Base-by-base conservation (phyloP, 2,329 filamentous ascomycete species). In the Hypoxylon sp. region DNA sequence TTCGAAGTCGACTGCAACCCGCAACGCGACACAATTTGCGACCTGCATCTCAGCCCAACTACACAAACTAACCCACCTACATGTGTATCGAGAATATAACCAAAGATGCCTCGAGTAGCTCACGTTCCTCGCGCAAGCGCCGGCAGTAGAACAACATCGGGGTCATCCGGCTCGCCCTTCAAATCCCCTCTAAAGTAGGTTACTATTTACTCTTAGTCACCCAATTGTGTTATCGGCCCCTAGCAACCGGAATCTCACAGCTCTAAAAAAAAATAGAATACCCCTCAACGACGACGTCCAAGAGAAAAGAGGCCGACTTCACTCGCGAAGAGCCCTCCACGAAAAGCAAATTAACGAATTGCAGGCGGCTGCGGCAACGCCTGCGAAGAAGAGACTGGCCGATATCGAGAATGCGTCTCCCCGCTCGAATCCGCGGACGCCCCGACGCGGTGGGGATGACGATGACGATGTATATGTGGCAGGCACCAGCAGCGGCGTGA, bases 251-350 rank as follows among this genome's bases (percentile, higher is more conserved):
- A 57, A 70, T 39, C 69, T 67, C 33, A 68, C 63, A 35, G 31
- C 26, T 8, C 26, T 8, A 6, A 26, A 42, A 11, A 29, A 76
- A 31, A 33, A 44, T 17, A 97, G 94, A 79, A 97, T 99, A 67
- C 94, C 96, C 37, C 88, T 99, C 70, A 98, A 98, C 83, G 96
- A 99, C 83, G 96, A 99, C 85, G 91, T 89, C 67, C 90, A 91
- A 74, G 96, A 99, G 83, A 97, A 97, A 81, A 94, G 94, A 53
- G 91, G 91, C 74, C 92, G 96, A 54, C 85, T 95, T 76, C 92
- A 96, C 78, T 94, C 93, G 68, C 91, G 96, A 76, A 93, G 97
- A 82, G 94, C 93, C 35, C 88, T 93, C 31, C 92, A 98, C 79
- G 93, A 97, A 79, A 91, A 91, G 74, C 94, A 98, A 79, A 93